Evolutionary conservation across 495 filamentous ascomycete genomes (phyloP).

Genomic region (Penicillium arizonense): DNA sequence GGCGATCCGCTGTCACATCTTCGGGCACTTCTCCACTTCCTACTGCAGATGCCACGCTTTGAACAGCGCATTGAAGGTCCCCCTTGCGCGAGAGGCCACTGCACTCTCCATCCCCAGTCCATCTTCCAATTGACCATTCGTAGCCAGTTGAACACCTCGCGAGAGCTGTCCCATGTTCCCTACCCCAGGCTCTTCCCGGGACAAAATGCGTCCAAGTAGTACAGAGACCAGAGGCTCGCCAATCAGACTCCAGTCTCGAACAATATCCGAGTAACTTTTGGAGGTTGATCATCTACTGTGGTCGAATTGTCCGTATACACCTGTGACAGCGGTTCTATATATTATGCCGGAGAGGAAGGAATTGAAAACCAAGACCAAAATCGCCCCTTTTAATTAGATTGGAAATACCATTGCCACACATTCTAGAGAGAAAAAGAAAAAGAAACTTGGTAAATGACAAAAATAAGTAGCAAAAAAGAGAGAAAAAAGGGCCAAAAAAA

Average conservation of each 20-base stretch:
- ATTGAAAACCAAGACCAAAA: background rate
- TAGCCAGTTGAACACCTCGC: background rate
- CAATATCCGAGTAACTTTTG: conserved; percentile 19
- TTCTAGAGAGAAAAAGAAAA: background rate
- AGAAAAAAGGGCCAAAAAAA: conserved; percentile 1
- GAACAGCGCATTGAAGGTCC: conserved; percentile 31
- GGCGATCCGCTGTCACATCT: conserved; percentile 44
- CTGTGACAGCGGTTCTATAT: too few species aligned
- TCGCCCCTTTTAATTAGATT: background rate
- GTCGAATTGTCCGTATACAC: background rate
- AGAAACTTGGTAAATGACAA: background rate
- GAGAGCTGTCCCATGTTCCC: conserved; percentile 9
- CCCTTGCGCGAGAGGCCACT: conserved; percentile 15
- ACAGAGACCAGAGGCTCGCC: conserved; percentile 15
- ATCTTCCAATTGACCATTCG: conserved; percentile 17
- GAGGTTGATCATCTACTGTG: conserved; percentile 19
- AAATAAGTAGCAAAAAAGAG: background rate
- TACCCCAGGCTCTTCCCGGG: conserved; percentile 10
- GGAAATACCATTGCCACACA: background rate
- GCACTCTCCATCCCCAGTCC: conserved; percentile 10
- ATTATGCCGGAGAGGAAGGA: background rate
- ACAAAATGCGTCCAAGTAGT: conserved; percentile 15
- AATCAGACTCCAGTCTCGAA: conserved; percentile 19
- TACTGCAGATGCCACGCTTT: conserved; percentile 44
- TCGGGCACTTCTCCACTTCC: conserved; percentile 24